Percentiles rank a stretch among this genome's conserved stretches.
Conservation (phyloP, 2,329 filamentous ascomycete species). For the Lachnellula arida region DNA sequence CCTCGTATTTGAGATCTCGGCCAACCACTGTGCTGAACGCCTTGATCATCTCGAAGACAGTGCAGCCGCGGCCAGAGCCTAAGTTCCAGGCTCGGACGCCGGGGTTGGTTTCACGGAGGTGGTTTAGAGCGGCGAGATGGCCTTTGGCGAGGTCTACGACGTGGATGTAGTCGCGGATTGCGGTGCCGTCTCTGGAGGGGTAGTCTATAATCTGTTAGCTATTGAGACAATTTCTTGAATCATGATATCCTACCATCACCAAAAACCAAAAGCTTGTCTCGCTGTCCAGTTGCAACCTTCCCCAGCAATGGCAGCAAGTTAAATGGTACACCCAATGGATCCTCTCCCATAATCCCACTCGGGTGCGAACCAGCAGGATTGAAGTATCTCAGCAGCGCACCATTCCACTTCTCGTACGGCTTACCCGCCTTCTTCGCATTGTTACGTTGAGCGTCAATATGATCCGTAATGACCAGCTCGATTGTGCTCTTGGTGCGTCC, state of each 20-base stretch:
- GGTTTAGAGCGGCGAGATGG: conserved; percentile 84
- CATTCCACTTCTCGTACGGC: conserved; percentile 81
- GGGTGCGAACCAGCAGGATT: conserved; percentile 95
- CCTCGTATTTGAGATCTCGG: conserved; percentile 78
- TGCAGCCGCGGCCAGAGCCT: conserved; percentile 89
- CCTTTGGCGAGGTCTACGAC: conserved; percentile 84
- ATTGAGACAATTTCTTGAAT: conserved; percentile 2
- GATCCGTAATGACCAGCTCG: conserved; percentile 87
- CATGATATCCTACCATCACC: conserved; percentile 67
- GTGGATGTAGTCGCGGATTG: conserved; percentile 98
- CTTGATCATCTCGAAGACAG: conserved; percentile 95
- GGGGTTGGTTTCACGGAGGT: conserved; percentile 77
- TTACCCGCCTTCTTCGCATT: conserved; percentile 77
- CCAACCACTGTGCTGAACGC: conserved; percentile 88
- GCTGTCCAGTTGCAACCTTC: conserved; percentile 91
- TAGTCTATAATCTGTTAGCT: conserved; percentile 62
- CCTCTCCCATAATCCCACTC: conserved; percentile 95
- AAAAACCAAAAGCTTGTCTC: conserved; percentile 91
- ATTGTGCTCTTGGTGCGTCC: conserved; percentile 93
- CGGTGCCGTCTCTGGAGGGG: conserved; percentile 80
- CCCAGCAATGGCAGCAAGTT: conserved; percentile 92
- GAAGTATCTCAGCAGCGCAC: conserved; percentile 90
- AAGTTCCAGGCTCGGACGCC: conserved; percentile 96
- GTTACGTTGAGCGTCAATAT: conserved; percentile 79
- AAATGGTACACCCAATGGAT: conserved; percentile 91